Evolutionary conservation across 345 rosid genomes (phyloP).

Genomic region (Camelina neglecta): DNA sequence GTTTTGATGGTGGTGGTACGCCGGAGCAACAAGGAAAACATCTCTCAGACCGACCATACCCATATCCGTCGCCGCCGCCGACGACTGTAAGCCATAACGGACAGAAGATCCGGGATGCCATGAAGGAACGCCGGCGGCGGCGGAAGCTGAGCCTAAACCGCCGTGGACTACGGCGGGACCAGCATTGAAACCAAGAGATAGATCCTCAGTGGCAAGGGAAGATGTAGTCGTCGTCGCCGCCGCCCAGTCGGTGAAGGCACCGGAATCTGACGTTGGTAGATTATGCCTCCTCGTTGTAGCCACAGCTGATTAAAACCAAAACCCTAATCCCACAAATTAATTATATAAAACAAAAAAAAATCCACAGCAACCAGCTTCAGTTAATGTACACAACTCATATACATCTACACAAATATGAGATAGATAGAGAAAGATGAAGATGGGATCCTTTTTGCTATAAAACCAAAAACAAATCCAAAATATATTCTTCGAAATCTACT

Average conservation of each 20-base stretch:
- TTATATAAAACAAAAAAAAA: not conserved
- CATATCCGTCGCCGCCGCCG: constrained; percentile 60
- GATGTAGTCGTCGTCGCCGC: constrained; percentile 63
- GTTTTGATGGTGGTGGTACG: constrained; percentile 57
- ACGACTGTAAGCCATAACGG: constrained; percentile 60
- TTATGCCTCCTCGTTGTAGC: constrained; percentile 93
- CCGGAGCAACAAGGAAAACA: constrained; percentile 82
- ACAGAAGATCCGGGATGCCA: constrained; percentile 59
- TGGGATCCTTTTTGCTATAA: not conserved
- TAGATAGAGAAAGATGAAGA: constrained; percentile 26
- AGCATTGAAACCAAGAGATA: constrained; percentile 97
- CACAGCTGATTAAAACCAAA: constrained; percentile 62
- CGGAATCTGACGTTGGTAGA: constrained; percentile 71
- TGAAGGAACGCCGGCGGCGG: constrained; percentile 49
- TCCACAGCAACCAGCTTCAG: constrained; percentile 6
- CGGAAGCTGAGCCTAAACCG: constrained; percentile 43
- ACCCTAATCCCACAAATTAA: constrained; percentile 35
- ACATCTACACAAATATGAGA: constrained; percentile 13
- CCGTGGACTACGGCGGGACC: constrained; percentile 57
- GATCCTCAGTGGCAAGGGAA: constrained; percentile 78
- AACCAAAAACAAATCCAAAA: constrained; percentile 1
- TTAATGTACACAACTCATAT: constrained; percentile 16
- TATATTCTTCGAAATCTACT: constrained; percentile 18
- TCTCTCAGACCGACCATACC: constrained; percentile 81
- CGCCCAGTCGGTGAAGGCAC: constrained; percentile 95